Base-by-base conservation (phyloP, 805 yeast species). In the Cyberlindnera maritima region DNA sequence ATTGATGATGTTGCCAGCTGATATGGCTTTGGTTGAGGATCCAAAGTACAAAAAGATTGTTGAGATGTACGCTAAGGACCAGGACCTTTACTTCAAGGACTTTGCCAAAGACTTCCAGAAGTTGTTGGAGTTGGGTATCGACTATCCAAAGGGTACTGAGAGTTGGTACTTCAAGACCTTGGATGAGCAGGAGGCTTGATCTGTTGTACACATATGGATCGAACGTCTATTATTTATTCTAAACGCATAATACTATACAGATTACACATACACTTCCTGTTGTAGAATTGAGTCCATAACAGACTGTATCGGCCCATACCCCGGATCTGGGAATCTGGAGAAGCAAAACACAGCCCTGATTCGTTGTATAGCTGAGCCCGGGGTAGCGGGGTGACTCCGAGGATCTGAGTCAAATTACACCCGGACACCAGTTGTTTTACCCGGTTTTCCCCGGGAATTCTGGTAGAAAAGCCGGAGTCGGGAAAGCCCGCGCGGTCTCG, bases 1-100 rank as follows among this genome's bases (percentile, higher is more conserved):
- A 36, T 75, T 86, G 55, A 88, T 89, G 96, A 89, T 89, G 96
- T 68, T 89, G 44, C 89, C 88, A 25, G 81, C 95, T 12, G 96
- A 89, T 61, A 74, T 81, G 75, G 81, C 88, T 14, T 68, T 86
- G 38, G 61, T 79, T n/a, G 68, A 77, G 55, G 91, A 85, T 64
- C 74, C 80, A 4, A 69, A 65, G 41, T 88, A 82, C 64, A 67
- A 68, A 49, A 65, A 68, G 46, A 80, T 83, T 77, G 91, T 84
- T 14, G 75, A 81, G 56, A 67, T 68, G 47, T 89, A 82, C 65
- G 91, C 95, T 21, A 69, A 70, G 25, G 85, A 88, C 64, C 79
- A 81, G 61, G 76, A 73, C 14, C 57, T 65, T 19, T 89, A 83
- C 69, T 81, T 79, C 61, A 64, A 65, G 37, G 85, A 85, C 59